Conservation (phyloP, 2,329 filamentous ascomycete genomes). For the Botryotinia convoluta region DNA sequence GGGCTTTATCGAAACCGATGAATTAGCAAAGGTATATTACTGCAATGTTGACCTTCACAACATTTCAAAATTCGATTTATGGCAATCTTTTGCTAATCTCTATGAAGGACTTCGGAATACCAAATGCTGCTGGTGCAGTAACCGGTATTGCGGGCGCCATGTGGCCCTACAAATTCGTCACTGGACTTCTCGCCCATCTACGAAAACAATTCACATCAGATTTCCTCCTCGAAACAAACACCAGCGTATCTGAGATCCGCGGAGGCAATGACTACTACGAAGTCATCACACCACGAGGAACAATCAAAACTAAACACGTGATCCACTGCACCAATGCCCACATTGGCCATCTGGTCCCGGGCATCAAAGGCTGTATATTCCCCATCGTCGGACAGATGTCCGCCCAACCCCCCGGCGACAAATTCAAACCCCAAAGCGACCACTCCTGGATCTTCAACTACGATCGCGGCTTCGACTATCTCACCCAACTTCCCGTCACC, state of each 20-base stretch:
- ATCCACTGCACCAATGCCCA: conserved; percentile 68
- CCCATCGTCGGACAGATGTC: conserved; percentile 48
- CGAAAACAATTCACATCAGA: conserved; percentile 44
- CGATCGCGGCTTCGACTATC: conserved; percentile 8
- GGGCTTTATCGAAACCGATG: neutral
- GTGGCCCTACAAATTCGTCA: conserved; percentile 62
- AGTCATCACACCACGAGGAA: conserved; percentile 54
- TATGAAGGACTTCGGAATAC: neutral
- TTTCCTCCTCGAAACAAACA: conserved; percentile 53
- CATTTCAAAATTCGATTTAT: neutral
- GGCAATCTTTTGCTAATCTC: neutral
- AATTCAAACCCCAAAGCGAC: conserved; percentile 10
- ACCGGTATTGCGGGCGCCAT: conserved; percentile 30
- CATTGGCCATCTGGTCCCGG: conserved; percentile 57
- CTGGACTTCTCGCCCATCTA: conserved; percentile 49
- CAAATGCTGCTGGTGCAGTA: conserved; percentile 3
- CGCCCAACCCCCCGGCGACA: neutral
- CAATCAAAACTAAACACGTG: conserved; percentile 52
- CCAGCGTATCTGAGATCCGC: conserved; percentile 22
- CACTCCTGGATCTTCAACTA: conserved; percentile 19
- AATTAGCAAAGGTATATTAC: neutral
- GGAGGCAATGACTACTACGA: conserved; percentile 40
- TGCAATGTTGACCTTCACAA: neutral
- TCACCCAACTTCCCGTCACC: conserved; percentile 7
- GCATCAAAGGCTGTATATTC: conserved; percentile 51